Base-by-base conservation (phyloP, 352 stramenopile genomes). In the Elongisporangium anandrum region DNA sequence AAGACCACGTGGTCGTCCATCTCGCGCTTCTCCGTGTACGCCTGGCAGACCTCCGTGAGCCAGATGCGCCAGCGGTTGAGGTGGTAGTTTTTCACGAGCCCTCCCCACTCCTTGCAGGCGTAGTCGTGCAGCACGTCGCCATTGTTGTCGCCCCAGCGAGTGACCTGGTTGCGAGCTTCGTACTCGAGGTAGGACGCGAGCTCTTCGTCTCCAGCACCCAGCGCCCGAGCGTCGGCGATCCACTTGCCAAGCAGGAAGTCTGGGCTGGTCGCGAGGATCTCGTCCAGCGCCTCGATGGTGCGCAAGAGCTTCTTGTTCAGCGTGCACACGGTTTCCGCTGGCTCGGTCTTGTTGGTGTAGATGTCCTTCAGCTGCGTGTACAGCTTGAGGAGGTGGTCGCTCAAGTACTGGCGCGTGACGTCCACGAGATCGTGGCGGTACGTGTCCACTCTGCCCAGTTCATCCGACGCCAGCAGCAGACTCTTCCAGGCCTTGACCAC, bases 91-190 rank as follows among this genome's bases (percentile, higher is more conserved):
- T 75, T 73, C 20, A 90, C 70, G 39, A 92, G 77, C 3, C 83
- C 81, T 34, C 77, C 64, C 83, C 83, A 92, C 57, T 90, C 80
- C 65, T 92, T 92, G 45, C 75, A 75, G 3, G 83, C 83, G 55
- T 92, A 92, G 60, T 92, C 83, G 52, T 88, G 77, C 34, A 92
- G 71, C 17, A 77, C 62, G 50, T 92, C 80, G 48, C 70, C 69
- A 67, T 92, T 92, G 65, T 88, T 68, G 65, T 92, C 83, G 9
- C 83, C 83, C 83, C 83, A 92, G 2, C 83, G 79, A 4, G 83
- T 92, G 53, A 92, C 75, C 64, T 90, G 81, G 60, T 92, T 92
- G 21, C 83, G 80, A n/a, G 83, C 83, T 64, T 92, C 79, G 61
- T 90, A 92, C 63, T 92, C 83, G 60, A 84, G 87, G 62, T 90